These are phyloP conservation scores for Phytophthora crassamura DNA, from an alignment of 352 stramenopile species.

Conservation along the genomic window DNA sequence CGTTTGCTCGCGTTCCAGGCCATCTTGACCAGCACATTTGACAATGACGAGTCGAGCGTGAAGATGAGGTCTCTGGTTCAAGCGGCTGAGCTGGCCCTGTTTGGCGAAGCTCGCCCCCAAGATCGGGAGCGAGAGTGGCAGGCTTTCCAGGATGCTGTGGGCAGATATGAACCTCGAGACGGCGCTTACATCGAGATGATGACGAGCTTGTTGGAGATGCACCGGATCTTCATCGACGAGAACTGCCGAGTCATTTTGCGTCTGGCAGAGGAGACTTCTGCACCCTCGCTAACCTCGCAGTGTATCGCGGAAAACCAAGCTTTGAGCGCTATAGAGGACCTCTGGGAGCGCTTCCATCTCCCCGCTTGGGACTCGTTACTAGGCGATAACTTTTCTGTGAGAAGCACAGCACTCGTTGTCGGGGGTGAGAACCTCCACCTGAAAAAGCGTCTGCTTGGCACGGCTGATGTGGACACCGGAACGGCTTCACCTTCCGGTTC, in stretches of 20 bases:
- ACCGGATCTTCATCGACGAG: slow-evolving; percentile 46
- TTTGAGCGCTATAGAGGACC: slow-evolving; percentile 15
- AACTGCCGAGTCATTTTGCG: slow-evolving; percentile 14
- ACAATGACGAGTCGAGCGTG: not conserved
- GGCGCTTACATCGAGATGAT: slow-evolving; percentile 24
- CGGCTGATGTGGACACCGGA: not conserved
- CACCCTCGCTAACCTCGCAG: not conserved
- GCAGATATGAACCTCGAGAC: slow-evolving; percentile 23
- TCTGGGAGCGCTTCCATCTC: slow-evolving; percentile 41
- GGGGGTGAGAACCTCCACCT: slow-evolving; percentile 30
- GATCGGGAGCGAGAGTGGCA: slow-evolving; percentile 33
- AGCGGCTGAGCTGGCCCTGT: slow-evolving; percentile 16
- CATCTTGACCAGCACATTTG: not conserved
- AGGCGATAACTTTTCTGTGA: not conserved
- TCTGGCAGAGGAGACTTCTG: slow-evolving; percentile 1
- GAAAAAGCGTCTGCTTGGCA: slow-evolving; percentile 35
- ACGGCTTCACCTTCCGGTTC: not conserved
- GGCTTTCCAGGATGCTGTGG: slow-evolving; percentile 26
- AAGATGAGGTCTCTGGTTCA: slow-evolving; percentile 12
- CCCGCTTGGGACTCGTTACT: slow-evolving; percentile 12
- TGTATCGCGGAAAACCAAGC: slow-evolving; percentile 22
- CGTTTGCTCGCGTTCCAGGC: slow-evolving; percentile 16
- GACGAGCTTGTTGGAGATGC: slow-evolving; percentile 36
- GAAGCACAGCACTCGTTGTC: slow-evolving; percentile 16
- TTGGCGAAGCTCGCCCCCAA: slow-evolving; percentile 22